phyloP scores from a whole-genome alignment of 371 early-diverging fungal genomes.

The Lichtheimia hyalospora region DNA sequence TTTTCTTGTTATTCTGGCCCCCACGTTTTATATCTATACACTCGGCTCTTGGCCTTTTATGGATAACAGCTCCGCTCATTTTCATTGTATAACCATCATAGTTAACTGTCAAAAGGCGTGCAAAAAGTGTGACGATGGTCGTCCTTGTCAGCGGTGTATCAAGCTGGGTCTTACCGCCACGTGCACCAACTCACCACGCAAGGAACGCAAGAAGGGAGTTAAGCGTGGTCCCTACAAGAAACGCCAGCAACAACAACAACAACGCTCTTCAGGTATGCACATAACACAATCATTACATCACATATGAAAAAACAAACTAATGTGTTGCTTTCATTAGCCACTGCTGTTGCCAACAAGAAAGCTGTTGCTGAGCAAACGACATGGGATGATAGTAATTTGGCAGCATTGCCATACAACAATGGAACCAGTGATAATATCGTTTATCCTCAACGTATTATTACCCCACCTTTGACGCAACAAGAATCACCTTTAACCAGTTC shows the following conservation, averaged over 20 bases:
- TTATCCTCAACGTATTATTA: not conserved
- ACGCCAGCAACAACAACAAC: conserved; percentile 17
- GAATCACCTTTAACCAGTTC: conserved; percentile 9
- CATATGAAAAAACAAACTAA: not conserved
- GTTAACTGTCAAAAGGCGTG: conserved; percentile 92
- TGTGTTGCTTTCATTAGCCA: not conserved
- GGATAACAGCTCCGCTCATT: conserved; percentile 10
- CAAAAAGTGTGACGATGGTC: conserved; percentile 88
- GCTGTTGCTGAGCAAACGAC: not conserved
- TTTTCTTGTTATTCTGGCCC: no score
- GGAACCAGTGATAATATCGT: not conserved
- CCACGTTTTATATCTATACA: no score
- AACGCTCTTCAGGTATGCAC: not conserved
- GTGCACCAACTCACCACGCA: conserved; percentile 81
- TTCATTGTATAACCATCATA: conserved; percentile 15
- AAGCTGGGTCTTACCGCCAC: conserved; percentile 71
- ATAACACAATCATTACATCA: not conserved
- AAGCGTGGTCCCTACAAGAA: conserved; percentile 85
- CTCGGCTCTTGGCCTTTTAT: conserved; percentile 18
- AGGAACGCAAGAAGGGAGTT: conserved; percentile 83
- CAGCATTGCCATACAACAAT: not conserved
- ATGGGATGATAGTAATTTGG: not conserved
- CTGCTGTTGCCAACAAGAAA: not conserved
- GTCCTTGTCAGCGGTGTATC: conserved; percentile 87
- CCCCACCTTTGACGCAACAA: conserved; percentile 11